Evolutionary conservation across 2,329 filamentous ascomycete species (phyloP).

Genomic region (Chaetomiaceae sp.): DNA sequence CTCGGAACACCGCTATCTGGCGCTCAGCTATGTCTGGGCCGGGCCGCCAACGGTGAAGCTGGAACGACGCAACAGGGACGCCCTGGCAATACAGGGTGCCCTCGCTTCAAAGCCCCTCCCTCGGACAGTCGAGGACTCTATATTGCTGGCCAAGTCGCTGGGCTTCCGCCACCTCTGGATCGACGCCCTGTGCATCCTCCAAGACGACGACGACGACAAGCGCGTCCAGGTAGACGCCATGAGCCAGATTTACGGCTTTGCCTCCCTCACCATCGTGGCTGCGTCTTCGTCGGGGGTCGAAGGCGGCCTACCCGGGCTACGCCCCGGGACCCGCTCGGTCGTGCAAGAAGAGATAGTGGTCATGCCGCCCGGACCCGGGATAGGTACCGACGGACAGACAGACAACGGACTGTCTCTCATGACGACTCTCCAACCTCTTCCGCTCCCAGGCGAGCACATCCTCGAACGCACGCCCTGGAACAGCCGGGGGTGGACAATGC

Average conservation of each 20-base stretch:
- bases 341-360: background rate
- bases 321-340: background rate
- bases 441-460: background rate
- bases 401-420: too few species aligned
- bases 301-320: background rate
- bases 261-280: background rate
- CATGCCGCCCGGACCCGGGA: background rate
- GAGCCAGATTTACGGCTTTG: background rate
- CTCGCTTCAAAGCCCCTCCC: background rate
- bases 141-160: conserved; percentile 11
- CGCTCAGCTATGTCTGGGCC: conserved; percentile 24
- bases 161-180: conserved; percentile 23
- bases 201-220: conserved; percentile 18
- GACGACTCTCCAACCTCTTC: too few species aligned
- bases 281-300: background rate
- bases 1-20: conserved; percentile 3
- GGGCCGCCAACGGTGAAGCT: background rate
- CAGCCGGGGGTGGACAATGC: conserved; percentile 5
- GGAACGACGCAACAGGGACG: background rate
- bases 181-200: conserved; percentile 23
- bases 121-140: conserved; percentile 16
- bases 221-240: background rate
- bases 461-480: background rate
- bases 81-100: background rate
- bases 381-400: background rate